Conservation (phyloP, 768 basidiomycete species). For the Collybia nuda region DNA sequence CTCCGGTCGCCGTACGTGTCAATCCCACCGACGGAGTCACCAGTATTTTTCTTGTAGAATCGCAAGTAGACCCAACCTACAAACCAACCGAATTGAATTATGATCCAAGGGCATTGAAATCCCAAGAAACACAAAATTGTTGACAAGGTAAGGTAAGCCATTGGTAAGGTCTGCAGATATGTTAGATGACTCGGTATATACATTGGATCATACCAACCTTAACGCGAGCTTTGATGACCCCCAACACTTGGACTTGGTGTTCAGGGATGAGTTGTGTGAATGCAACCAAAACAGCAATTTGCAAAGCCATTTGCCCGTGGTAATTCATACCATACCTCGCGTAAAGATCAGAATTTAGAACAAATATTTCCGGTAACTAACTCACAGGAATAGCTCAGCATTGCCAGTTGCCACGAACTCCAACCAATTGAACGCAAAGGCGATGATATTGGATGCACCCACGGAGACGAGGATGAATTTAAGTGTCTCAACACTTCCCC, state of each 20-base stretch:
- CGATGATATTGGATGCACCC: conserved; percentile 84
- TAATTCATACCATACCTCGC: conserved; percentile 84
- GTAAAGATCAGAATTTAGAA: conserved; percentile 7
- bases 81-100: conserved; percentile 99
- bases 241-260: conserved; percentile 93
- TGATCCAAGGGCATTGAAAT: conserved; percentile 85
- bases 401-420: conserved; percentile 71
- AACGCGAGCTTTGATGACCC: conserved; percentile 80
- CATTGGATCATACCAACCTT: conserved; percentile 72
- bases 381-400: conserved; percentile 78
- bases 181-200: conserved; percentile 79
- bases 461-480: conserved; percentile 85
- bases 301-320: conserved; percentile 91
- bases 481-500: conserved; percentile 84
- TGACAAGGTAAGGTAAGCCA: conserved; percentile 89
- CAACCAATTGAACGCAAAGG: conserved; percentile 86
- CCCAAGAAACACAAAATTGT: conserved; percentile 82
- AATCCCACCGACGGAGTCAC: conserved; percentile 59
- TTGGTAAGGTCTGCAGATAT: conserved; percentile 76
- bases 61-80: conserved; percentile 94
- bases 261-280: conserved; percentile 98
- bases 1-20: conserved; percentile 89
- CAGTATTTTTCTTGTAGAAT: conserved; percentile 89
- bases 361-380: conserved; percentile 6
- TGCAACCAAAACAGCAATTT: conserved; percentile 87